Base-by-base conservation (phyloP, 2,329 filamentous ascomycete species). In the Blastomyces gilchristii region DNA sequence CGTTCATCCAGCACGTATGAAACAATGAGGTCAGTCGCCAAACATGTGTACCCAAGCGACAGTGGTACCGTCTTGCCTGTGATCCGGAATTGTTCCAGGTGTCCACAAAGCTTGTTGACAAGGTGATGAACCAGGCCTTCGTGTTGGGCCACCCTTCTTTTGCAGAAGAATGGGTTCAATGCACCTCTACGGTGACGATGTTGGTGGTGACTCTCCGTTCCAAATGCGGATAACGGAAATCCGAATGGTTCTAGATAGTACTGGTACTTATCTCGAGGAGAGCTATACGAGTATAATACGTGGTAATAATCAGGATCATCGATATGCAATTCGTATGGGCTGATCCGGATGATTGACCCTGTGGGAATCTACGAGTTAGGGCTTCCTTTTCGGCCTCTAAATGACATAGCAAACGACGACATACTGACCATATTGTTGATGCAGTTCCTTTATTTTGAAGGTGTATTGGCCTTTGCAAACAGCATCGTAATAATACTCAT, bases 11-110 rank as follows among this genome's bases (percentile, higher is more conserved):
- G 69, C n/a, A 69, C 70, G 63, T 79, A 80, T 61, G 77, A 72
- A 64, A 77, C 78, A 65, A 81, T 78, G 54, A 80, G 74, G 41
- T 81, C 79, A 41, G 77, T 78, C 1, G 76, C 76, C 8, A 68
- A 58, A 56, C 66, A 68, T 12, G 64, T 65, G 41, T 64, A 68
- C 14, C 66, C 66, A 5, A 68, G 63, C 14, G 66, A 66, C 11
- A 68, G 52, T 3, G 66, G 65, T 4, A 65, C 54, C 1, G 56
- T 37, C 49, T 61, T 54, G 6, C 59, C 49, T 0, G 60, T 37
- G 14, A 14, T 53, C 2, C 45, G 31, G 43, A 65, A 65, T 3
- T 65, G 45, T n/a, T 64, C 39, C 52, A 67, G 54, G 5, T 64
- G 60, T 14, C 57, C 16, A 34, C 64, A 68, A 11, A 69, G 69